These are phyloP conservation scores for Phytophthora megakarya DNA, from an alignment of 352 stramenopile species.

Conservation along the genomic window DNA sequence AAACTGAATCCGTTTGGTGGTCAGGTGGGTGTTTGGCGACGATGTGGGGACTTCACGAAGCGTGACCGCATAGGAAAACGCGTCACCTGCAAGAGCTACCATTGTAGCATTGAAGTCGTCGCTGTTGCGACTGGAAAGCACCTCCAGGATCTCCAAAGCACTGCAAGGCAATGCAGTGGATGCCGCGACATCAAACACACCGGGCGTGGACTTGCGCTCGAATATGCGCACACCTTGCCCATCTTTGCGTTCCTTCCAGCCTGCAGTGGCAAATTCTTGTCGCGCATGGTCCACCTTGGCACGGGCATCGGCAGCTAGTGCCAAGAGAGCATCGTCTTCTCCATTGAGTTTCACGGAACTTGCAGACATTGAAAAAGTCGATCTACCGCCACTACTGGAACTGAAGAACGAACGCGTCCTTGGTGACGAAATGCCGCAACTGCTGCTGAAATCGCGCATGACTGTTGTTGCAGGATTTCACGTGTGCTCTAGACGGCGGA, in stretches of 20 bases:
- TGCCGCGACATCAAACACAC: conserved; percentile 28
- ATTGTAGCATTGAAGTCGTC: conserved; percentile 50
- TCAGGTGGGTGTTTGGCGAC: conserved; percentile 21
- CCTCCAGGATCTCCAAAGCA: conserved; percentile 33
- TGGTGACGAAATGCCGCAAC: conserved; percentile 28
- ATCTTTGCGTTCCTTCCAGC: conserved; percentile 42
- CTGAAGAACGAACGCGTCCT: conserved; percentile 34
- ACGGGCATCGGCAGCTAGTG: conserved; percentile 22
- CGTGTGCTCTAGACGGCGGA: conserved; percentile 10
- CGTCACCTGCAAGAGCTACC: conserved; percentile 38
- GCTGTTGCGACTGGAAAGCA: conserved; percentile 38
- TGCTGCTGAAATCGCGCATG: conserved; percentile 14
- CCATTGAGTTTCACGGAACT: conserved; percentile 18
- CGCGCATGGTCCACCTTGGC: conserved; percentile 27
- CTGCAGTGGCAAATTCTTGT: conserved; percentile 4
- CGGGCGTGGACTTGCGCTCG: conserved; percentile 26
- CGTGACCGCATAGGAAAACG: conserved; percentile 43
- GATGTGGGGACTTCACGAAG: conserved; percentile 33
- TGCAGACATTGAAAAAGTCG: conserved; percentile 11
- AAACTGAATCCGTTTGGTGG: conserved; percentile 40
- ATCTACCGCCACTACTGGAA: conserved; percentile 29
- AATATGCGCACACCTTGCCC: conserved; percentile 36
- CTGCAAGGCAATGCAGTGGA: conserved; percentile 35
- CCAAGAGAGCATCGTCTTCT: conserved; percentile 35
- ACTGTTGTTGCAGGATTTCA: conserved; percentile 5